Percentiles rank a stretch among this genome's conserved stretches.
Evolutionary conservation across 257 asterid species (phyloP).

Genomic region (Nicotiana benthamiana): DNA sequence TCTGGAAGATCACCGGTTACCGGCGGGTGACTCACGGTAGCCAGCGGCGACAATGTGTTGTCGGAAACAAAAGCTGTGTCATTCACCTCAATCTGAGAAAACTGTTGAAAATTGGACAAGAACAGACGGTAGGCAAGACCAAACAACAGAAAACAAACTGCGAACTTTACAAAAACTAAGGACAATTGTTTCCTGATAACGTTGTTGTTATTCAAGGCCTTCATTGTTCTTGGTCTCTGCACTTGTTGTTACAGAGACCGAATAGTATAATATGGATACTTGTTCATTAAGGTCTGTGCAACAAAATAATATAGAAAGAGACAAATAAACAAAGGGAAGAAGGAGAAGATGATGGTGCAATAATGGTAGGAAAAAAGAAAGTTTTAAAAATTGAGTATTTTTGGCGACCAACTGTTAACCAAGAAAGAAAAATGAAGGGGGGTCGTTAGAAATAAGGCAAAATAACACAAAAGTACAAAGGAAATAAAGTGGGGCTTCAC

Average conservation of each 20-base stretch:
- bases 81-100: conserved; percentile 23
- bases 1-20: conserved; percentile 5
- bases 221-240: conserved; percentile 31
- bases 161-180: conserved; percentile 33
- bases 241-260: background rate
- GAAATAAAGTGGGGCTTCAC: background rate
- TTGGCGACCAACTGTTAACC: background rate
- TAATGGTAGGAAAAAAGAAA: background rate
- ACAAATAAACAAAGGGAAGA: background rate
- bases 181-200: conserved; percentile 26
- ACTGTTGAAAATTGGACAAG: conserved; percentile 40
- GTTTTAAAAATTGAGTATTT: background rate
- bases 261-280: background rate
- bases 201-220: conserved; percentile 17
- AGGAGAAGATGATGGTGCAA: background rate
- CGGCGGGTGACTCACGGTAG: conserved; percentile 13
- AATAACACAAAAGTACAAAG: background rate
- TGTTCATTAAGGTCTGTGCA: conserved; percentile 1
- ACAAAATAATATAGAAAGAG: background rate
- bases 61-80: conserved; percentile 11
- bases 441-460: background rate
- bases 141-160: conserved; percentile 41
- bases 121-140: conserved; percentile 48
- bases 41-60: conserved; percentile 16
- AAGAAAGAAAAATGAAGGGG: background rate